Base-by-base conservation (phyloP, 148 eudicot genomes). In the Nepenthes mirabilis region DNA sequence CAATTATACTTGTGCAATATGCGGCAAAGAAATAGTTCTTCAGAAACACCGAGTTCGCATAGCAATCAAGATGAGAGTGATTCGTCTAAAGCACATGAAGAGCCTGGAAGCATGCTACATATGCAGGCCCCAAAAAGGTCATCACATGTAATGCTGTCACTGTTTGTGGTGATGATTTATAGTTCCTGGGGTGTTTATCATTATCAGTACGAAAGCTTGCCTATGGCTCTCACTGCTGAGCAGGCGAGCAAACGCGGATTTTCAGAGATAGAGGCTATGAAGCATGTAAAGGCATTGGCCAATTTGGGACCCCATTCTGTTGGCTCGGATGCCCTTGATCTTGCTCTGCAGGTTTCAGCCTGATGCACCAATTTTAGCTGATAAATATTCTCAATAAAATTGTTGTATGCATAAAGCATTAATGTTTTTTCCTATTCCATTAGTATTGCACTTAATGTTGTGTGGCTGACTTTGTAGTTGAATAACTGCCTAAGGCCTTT, bases 211-310 rank as follows among this genome's bases (percentile, higher is more conserved):
- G 73, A 77, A 76, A 68, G 9, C 35, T 59, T 91, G 77, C 97
- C 97, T 0, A 36, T 50, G 47, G 93, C 97, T 36, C 77, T 85
- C 43, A 66, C 78, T 36, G 74, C 77, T 58, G 68, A 81, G 34
- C 79, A 79, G 66, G 97, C 82, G 1, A 96, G 97, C 5, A 85
- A 88, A 70, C 73, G 94, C 62, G 97, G 97, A 3, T 91, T 91
- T 67, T 85, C 97, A 1, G 97, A 91, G 80, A 59, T 63, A 9
- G 86, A 78, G 76, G 94, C 97, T 5, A 52, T 85, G 86, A 75
- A 85, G 55, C 96, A 91, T 65, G 90, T 83, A 0, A 66, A 67
- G 67, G 73, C 76, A 5, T 80, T 91, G 82, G 55, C 86, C 40
- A 68, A 61, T 36, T 71, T 85, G 51, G 97, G 97, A 66, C 97